Evolutionary conservation across 805 yeast species (phyloP).

Genomic region (Pichia deserticola): DNA sequence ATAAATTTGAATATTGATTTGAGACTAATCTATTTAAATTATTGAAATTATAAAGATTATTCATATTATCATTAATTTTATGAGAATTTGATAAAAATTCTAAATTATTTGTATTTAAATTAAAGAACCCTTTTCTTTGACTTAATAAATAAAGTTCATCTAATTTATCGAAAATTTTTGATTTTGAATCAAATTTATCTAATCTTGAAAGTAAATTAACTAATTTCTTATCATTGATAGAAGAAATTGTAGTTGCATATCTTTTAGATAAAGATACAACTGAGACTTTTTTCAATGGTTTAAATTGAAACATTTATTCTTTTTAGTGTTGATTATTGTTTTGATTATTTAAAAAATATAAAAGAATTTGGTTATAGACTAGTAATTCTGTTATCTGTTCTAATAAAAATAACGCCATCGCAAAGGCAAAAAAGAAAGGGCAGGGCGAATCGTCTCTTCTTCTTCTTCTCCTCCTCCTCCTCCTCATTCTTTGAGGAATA

Average conservation of each 20-base stretch:
- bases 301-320: neutral
- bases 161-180: slow-evolving; percentile 24
- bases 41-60: slow-evolving; percentile 24
- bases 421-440: too few relatives aligned
- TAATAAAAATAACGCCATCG: too few relatives aligned
- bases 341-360: too few relatives aligned
- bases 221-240: slow-evolving; percentile 25
- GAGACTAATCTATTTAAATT: slow-evolving; percentile 21
- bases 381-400: too few relatives aligned
- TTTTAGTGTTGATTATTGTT: too few relatives aligned
- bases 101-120: slow-evolving; percentile 23
- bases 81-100: slow-evolving; percentile 24
- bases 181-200: slow-evolving; percentile 22
- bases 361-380: too few relatives aligned
- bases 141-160: slow-evolving; percentile 25
- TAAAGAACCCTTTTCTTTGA: slow-evolving; percentile 29
- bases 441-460: too few relatives aligned
- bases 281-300: neutral
- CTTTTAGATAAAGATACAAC: slow-evolving; percentile 10
- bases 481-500: too few relatives aligned
- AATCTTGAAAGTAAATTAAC: slow-evolving; percentile 22
- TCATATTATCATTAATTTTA: slow-evolving; percentile 17
- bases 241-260: slow-evolving; percentile 21
- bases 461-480: too few relatives aligned
- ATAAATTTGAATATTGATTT: slow-evolving; percentile 18